Evolutionary conservation across 192 early-diverging fungal species (phyloP), one percentile per base, ranked within the genome.

Genomic region (Kickxella alabastrina): DNA sequence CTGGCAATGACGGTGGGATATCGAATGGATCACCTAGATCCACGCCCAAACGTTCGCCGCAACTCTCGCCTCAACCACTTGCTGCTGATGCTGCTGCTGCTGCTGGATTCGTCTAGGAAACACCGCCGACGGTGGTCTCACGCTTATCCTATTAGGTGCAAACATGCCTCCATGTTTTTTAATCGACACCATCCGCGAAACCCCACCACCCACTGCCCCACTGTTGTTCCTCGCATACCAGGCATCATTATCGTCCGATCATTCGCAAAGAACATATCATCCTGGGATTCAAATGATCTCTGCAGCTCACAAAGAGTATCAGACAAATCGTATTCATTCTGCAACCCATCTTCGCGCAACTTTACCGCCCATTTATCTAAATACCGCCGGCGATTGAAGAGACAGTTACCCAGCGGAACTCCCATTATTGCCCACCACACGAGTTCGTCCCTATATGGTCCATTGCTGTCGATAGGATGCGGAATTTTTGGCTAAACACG

Each of bases 371-470:
- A 77, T 18, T 41, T 44, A 9, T 51, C 52, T 29, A 77, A 28
- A 40, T 77, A 63, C 6, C 19, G n/a, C 8, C 42, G n/a, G 22
- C 38, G 50, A 6, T 49, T 23, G 32, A 77, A 67, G 19, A 59
- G 4, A 24, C 75, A 67, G 49, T 66, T 66, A 4, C 46, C 54
- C 6, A 77, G 18, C 0, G 75, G 67, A 3, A 48, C 59, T 17
- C 75, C 75, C 46, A 71, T 57, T 19, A 77, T 70, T 0, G 51
- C 40, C 75, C 75, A 77, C 62, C 68, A 77, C 23, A 77, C 63
- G 0, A 71, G 52, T 70, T 65, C 0, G 63, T 63, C 6, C 54
- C 57, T 32, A 77, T 0, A 23, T 73, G 69, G 38, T 73, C 69
- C 57, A 73, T 52, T 1, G 34, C 34, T 6, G 69, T 73, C 7